phyloP scores from a whole-genome alignment of 306 rosid genomes.

The Ammopiptanthus mongolicus region DNA sequence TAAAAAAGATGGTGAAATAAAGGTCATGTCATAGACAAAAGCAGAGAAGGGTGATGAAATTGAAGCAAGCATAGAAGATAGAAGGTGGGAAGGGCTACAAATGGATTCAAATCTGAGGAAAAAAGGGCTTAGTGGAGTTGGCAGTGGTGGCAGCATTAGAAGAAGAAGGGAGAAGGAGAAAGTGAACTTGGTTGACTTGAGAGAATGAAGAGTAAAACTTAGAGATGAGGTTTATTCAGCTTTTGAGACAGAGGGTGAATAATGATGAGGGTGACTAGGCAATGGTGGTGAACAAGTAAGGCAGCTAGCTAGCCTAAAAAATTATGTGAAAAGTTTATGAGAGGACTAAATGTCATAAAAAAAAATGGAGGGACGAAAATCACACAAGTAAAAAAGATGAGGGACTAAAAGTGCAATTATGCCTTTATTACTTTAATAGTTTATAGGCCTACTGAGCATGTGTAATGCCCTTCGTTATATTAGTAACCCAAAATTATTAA shows the following conservation, averaged over 20 bases:
- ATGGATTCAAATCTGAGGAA: conserved; percentile 26
- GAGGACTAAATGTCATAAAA: no score
- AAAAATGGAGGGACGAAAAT: no score
- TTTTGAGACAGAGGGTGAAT: conserved; percentile 37
- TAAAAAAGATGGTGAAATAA: conserved; percentile 30
- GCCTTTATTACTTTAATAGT: no score
- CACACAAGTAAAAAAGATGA: no score
- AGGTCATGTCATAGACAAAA: conserved; percentile 30
- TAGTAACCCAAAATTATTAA: no score
- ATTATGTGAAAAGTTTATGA: no score
- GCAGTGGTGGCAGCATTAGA: not conserved
- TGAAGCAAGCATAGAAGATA: conserved; percentile 33
- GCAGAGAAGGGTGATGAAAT: conserved; percentile 45
- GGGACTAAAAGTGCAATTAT: no score
- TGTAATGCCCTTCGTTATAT: no score
- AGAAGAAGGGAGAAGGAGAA: not conserved
- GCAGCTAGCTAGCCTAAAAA: conserved; percentile 39
- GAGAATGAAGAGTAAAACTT: conserved; percentile 38
- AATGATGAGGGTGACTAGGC: conserved; percentile 43
- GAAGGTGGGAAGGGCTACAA: conserved; percentile 42
- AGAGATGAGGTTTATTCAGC: conserved; percentile 38
- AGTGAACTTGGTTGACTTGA: no score
- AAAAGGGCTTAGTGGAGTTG: conserved; percentile 41
- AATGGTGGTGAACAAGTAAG: conserved; percentile 18
- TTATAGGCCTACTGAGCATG: no score